Evolutionary conservation across 2,329 filamentous ascomycete species (phyloP).

Genomic region (Dryadomyces quercivorus): DNA sequence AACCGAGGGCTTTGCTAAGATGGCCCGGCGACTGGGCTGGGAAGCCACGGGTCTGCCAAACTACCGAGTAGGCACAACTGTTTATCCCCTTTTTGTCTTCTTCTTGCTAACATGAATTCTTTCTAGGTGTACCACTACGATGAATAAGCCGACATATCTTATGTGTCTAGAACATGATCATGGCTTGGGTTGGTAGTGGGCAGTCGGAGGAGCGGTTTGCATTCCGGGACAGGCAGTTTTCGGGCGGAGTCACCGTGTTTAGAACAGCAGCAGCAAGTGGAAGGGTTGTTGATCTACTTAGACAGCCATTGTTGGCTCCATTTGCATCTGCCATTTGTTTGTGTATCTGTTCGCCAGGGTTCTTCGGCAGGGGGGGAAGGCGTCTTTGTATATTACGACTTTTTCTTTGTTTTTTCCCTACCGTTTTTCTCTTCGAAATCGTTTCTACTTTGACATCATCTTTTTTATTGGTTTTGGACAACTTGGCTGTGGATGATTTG

Average conservation of each 20-base stretch:
- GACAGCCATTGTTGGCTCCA: not conserved
- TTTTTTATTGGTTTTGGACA: not conserved
- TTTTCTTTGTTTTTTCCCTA: not conserved
- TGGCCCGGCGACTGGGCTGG: slow-evolving; percentile 84
- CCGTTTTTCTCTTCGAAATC: too few species aligned
- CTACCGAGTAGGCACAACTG: slow-evolving; percentile 61
- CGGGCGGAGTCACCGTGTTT: not conserved
- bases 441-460: not conserved
- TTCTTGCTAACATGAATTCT: not conserved
- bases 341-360: slow-evolving; percentile 4
- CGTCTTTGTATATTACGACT: slow-evolving; percentile 9
- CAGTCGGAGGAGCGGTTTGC: too few species aligned
- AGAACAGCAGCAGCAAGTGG: not conserved
- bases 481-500: too few species aligned
- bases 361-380: slow-evolving; percentile 6
- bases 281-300: not conserved
- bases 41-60: slow-evolving; percentile 81
- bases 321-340: not conserved
- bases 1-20: slow-evolving; percentile 95
- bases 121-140: slow-evolving; percentile 78
- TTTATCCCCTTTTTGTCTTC: not conserved
- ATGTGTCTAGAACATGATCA: too few species aligned
- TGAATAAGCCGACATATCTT: slow-evolving; percentile 38
- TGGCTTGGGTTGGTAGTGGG: too few species aligned
- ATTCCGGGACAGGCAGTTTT: too few species aligned